phyloP scores from a whole-genome alignment of 2,329 filamentous ascomycete species.

The Verticillium longisporum region DNA sequence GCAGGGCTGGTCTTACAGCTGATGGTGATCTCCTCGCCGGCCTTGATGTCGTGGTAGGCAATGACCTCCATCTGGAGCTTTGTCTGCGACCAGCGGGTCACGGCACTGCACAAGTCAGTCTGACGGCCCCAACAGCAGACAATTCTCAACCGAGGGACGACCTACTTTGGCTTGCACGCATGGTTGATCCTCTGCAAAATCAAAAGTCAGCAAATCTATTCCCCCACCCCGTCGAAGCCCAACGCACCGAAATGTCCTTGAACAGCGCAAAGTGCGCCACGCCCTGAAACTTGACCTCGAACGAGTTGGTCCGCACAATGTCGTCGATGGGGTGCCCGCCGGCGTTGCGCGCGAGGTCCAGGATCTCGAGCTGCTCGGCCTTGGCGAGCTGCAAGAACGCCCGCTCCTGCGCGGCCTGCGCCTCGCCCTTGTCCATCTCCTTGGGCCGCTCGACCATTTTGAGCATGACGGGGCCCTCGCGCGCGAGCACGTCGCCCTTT shows the following conservation, averaged over 20 bases:
- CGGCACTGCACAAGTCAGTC: slow-evolving; percentile 17
- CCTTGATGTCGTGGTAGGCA: slow-evolving; percentile 24
- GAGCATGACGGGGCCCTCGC: slow-evolving; percentile 19
- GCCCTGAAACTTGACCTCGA: slow-evolving; percentile 16
- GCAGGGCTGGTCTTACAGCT: slow-evolving; percentile 19
- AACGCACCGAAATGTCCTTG: slow-evolving; percentile 23
- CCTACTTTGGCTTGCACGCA: slow-evolving; percentile 27
- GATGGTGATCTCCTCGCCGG: slow-evolving; percentile 26
- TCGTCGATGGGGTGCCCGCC: slow-evolving; percentile 24
- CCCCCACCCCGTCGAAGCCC: not conserved
- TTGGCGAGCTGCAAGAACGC: slow-evolving; percentile 20
- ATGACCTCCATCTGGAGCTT: slow-evolving; percentile 23
- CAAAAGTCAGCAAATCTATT: not conserved
- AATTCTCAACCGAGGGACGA: not conserved
- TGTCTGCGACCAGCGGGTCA: slow-evolving; percentile 21
- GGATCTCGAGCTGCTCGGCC: slow-evolving; percentile 13
- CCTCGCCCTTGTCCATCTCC: slow-evolving; percentile 12
- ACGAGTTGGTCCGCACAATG: slow-evolving; percentile 25
- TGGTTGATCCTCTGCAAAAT: slow-evolving; percentile 25
- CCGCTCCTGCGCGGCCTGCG: slow-evolving; percentile 18
- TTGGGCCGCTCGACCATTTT: slow-evolving; percentile 16
- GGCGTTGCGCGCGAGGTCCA: slow-evolving; percentile 20
- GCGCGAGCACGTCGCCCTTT: slow-evolving; percentile 22
- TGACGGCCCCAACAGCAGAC: too few relatives aligned
- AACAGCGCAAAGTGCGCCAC: slow-evolving; percentile 21